Evolutionary conservation across 2,329 filamentous ascomycete genomes (phyloP).

Genomic region (Fusarium kyushuense): DNA sequence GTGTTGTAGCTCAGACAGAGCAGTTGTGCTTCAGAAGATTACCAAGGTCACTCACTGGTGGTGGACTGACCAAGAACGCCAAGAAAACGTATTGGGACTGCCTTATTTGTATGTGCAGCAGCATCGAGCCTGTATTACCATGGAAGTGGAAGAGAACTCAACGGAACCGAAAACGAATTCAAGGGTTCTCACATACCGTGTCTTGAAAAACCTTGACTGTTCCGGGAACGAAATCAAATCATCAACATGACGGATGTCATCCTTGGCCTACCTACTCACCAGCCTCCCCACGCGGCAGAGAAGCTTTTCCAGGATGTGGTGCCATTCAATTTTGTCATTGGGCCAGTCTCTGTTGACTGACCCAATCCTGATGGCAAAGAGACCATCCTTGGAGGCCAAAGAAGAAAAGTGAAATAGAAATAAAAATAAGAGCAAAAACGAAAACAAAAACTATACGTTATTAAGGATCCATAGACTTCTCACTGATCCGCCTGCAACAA

Average conservation of each 20-base stretch:
- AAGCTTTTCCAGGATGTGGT: not conserved
- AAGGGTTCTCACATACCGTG: constrained; percentile 2
- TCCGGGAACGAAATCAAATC: not conserved
- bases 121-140: not conserved
- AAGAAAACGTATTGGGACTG: constrained; percentile 33
- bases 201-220: not conserved
- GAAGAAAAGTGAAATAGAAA: no score
- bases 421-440: not conserved
- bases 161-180: constrained; percentile 6
- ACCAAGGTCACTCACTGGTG: constrained; percentile 28
- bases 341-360: not conserved
- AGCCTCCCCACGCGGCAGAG: constrained; percentile 8
- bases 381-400: not conserved
- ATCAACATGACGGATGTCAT: not conserved
- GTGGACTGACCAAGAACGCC: constrained; percentile 38
- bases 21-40: constrained; percentile 45
- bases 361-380: not conserved
- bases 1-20: constrained; percentile 26
- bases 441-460: not conserved
- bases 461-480: not conserved
- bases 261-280: constrained; percentile 2
- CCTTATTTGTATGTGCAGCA: constrained; percentile 17
- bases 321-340: not conserved
- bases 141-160: not conserved
- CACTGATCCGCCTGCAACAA: not conserved